Evolutionary conservation across 2,329 filamentous ascomycete genomes (phyloP), one percentile per base, ranked within the genome.

Genomic region (Macrophomina tecta): DNA sequence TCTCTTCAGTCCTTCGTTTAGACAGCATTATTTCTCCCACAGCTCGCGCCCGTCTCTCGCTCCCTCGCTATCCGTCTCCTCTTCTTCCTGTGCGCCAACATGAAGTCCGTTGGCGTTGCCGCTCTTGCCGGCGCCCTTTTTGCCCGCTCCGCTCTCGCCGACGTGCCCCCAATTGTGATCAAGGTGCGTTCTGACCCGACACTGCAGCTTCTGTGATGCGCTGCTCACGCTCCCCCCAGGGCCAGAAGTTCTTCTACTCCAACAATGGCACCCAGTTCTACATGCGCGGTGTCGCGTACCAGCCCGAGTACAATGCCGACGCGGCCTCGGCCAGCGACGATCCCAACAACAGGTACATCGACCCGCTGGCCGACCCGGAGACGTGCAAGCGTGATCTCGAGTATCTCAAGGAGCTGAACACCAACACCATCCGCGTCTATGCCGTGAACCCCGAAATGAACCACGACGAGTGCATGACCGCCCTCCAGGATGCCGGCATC

Each of bases 381-480:
- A 80, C 82, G 72, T 98, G 95, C 86, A 86, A 87, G 78, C 92
- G 94, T 73, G 95, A 99, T 77, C 87, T 99, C 56, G 92, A 93
- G 55, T 87, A 91, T 73, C 85, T 99, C 71, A 78, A 86, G 77
- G 83, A 92, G 78, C 87, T 97, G 69, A 85, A 89, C 69, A 97
- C 93, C 81, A 99, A 99, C 83, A 89, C 90, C 73, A 94, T 99
- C 80, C 94, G 95, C 80, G 94, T 95, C 66, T 99, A 99, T 80
- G 93, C 94, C 73, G 88, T 98, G 74, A 87, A 98, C 82, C 92
- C 94, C 30, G 87, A 84, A 12, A 80, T 85, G 71, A 85, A 96
- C 82, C 95, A 99, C 83, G 84, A 86, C 64, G 85, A 84, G 61
- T 98, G 95, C 84, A 97, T 99, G 94, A 83, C 86, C 71, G 79